A percentile compares a stretch with the other conserved stretches of the same genome.
Conservation (phyloP, 2,329 filamentous ascomycete species). For the Penicillium sp. region DNA sequence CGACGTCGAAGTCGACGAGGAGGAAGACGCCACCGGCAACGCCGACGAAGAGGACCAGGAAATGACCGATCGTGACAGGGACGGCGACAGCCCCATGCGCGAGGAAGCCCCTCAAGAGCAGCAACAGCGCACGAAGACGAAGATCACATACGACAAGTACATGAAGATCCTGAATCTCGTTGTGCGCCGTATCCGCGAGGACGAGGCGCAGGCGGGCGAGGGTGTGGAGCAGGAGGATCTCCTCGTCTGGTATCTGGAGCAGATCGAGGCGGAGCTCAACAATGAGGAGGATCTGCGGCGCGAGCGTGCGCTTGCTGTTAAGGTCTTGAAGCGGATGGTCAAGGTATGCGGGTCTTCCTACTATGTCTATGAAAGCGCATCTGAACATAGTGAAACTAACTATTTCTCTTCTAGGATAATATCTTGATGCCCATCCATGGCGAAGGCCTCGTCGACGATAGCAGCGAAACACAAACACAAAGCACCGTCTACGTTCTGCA, state of each 20-base stretch:
- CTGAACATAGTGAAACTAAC: conserved; percentile 8
- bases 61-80: conserved; percentile 52
- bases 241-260: conserved; percentile 88
- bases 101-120: conserved; percentile 43
- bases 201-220: conserved; percentile 75
- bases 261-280: conserved; percentile 81
- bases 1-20: conserved; percentile 90
- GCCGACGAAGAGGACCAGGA: conserved; percentile 56
- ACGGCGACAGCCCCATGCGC: conserved; percentile 60
- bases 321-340: conserved; percentile 94
- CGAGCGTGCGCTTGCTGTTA: conserved; percentile 74
- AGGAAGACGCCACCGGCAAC: conserved; percentile 60
- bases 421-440: conserved; percentile 70
- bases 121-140: conserved; percentile 68
- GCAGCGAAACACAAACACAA: conserved; percentile 57
- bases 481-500: conserved; percentile 84
- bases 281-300: conserved; percentile 79
- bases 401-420: conserved; percentile 55
- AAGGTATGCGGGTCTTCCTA: conserved; percentile 66
- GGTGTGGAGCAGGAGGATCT: conserved; percentile 85
- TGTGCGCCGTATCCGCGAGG: conserved; percentile 80
- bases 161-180: conserved; percentile 86
- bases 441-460: conserved; percentile 83
- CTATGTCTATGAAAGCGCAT: neutral
- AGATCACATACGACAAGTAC: conserved; percentile 95